Conservation (phyloP, 805 yeast species). For the Zygosaccharomyces rouxii region DNA sequence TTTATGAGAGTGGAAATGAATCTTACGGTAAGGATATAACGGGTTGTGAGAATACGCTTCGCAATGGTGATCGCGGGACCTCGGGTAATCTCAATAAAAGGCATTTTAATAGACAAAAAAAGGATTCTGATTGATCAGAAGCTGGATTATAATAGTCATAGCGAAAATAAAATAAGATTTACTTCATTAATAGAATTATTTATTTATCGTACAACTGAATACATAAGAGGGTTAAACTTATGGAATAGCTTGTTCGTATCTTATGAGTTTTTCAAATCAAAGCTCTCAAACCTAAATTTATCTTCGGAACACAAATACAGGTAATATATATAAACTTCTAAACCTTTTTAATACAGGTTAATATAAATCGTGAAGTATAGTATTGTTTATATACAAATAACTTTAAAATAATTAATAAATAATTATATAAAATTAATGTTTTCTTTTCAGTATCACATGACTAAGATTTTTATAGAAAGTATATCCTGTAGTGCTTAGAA, state of each 20-base stretch:
- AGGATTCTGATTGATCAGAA: neutral
- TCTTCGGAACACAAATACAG: conserved; percentile 4
- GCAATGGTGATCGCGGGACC: neutral
- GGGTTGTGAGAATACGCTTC: neutral
- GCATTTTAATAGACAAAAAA: conserved; percentile 5
- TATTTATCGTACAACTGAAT: too few species aligned
- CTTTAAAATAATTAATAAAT: too few species aligned
- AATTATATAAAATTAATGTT: too few species aligned
- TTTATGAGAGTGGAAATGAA: neutral
- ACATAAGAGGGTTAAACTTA: too few species aligned
- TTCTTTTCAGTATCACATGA: too few species aligned
- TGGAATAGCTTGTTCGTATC: too few species aligned
- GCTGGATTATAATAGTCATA: neutral
- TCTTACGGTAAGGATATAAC: neutral
- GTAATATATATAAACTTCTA: neutral
- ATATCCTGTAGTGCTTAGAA: too few species aligned
- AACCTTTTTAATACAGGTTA: too few species aligned
- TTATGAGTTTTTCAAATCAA: neutral
- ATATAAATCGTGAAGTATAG: too few species aligned
- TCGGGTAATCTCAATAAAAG: conserved; percentile 5
- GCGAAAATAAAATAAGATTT: neutral
- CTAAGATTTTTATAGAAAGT: too few species aligned
- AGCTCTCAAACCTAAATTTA: too few species aligned
- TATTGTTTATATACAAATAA: too few species aligned
- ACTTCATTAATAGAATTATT: neutral